Evolutionary conservation across 2,329 filamentous ascomycete genomes (phyloP).

Genomic region (Huntiella bhutanensis): DNA sequence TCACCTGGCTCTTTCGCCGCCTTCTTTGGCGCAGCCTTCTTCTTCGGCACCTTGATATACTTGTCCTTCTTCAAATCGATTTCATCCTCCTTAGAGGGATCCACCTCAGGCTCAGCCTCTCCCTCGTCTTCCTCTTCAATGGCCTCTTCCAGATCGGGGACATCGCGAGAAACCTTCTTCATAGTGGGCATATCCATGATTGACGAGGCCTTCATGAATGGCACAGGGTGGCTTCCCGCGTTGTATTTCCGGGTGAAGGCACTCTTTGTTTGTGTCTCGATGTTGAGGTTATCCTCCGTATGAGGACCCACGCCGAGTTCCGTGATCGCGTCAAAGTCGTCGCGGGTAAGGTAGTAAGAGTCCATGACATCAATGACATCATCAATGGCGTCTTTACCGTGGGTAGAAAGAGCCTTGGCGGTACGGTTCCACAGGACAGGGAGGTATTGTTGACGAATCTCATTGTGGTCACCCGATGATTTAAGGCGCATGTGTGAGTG

Average conservation of each 20-base stretch:
- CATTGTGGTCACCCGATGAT: conserved; percentile 77
- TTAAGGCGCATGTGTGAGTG: conserved; percentile 92
- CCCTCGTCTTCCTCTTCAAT: conserved; percentile 78
- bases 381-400: conserved; percentile 66
- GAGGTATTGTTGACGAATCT: conserved; percentile 86
- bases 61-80: conserved; percentile 86
- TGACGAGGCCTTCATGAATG: conserved; percentile 78
- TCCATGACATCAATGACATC: conserved; percentile 93
- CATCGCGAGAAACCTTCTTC: conserved; percentile 53
- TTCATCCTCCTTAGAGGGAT: conserved; percentile 55
- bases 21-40: conserved; percentile 32
- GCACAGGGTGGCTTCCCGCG: conserved; percentile 63
- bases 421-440: conserved; percentile 72
- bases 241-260: conserved; percentile 89
- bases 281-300: conserved; percentile 52
- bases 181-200: conserved; percentile 39
- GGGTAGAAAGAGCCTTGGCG: conserved; percentile 50
- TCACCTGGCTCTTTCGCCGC: conserved; percentile 21
- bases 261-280: conserved; percentile 72
- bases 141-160: conserved; percentile 87
- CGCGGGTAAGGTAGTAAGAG: conserved; percentile 81
- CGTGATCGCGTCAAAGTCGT: conserved; percentile 83
- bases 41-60: conserved; percentile 83
- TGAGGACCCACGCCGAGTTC: conserved; percentile 81
- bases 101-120: conserved; percentile 36